These are phyloP conservation scores for Cyclotella sp. DNA, from an alignment of 108 stramenopile genomes.

Conservation along the genomic window DNA sequence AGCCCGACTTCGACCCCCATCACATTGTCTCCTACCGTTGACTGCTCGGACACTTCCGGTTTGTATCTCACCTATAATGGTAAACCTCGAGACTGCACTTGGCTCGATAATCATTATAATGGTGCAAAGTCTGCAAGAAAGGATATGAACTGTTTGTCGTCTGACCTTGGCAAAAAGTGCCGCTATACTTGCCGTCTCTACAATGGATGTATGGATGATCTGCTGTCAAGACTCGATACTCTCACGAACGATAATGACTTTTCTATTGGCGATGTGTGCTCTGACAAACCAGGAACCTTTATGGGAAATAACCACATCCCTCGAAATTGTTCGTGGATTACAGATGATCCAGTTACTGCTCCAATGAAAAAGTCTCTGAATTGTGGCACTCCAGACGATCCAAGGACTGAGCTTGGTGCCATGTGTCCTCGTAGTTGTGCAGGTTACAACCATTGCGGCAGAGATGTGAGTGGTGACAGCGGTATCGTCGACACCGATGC, in stretches of 20 bases:
- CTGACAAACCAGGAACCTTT: conserved; percentile 38
- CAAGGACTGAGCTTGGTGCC: conserved; percentile 35
- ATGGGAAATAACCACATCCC: conserved; percentile 35
- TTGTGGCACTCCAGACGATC: conserved; percentile 36
- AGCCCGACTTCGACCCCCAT: conserved; percentile 10
- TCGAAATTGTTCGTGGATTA: conserved; percentile 41
- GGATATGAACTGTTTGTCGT: conserved; percentile 41
- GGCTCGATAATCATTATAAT: conserved; percentile 52
- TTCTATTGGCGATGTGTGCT: conserved; percentile 35
- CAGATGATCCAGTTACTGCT: conserved; percentile 42
- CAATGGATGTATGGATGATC: conserved; percentile 47
- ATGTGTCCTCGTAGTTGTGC: conserved; percentile 52
- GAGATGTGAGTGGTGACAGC: background rate
- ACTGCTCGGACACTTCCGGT: conserved; percentile 33
- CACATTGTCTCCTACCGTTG: conserved; percentile 34
- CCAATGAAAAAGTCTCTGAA: conserved; percentile 48
- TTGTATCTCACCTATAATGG: conserved; percentile 44
- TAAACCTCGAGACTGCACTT: conserved; percentile 36
- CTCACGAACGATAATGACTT: conserved; percentile 22
- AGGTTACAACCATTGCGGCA: conserved; percentile 43
- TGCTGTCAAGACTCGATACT: conserved; percentile 23
- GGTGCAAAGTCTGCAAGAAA: conserved; percentile 49
- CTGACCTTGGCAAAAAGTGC: conserved; percentile 41
- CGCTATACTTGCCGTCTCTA: conserved; percentile 49
- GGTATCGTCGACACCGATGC: background rate